Evolutionary conservation across 805 yeast genomes (phyloP), one percentile per base, ranked within the genome.

Genomic region (Myxozyma melibiosi): DNA sequence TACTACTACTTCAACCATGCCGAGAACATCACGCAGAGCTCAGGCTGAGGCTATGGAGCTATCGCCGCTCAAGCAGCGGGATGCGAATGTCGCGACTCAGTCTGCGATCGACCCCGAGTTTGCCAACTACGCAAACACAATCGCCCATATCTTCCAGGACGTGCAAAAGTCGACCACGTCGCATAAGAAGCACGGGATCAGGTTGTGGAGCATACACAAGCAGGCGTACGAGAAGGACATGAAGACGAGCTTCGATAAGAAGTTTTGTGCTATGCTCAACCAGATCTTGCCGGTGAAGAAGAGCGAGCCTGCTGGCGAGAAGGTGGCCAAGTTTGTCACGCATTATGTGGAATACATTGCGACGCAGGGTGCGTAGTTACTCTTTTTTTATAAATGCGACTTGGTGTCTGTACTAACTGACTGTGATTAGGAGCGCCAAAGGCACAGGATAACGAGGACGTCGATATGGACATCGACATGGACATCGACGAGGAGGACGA

Each of bases 111-210:
- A 13, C 8, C 34, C 43, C 37, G 48, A 38, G 28, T 51, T 42
- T 31, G 48, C 42, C 18, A 13, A 9, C 14, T 34, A 42, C 24
- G 50, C 33, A 14, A 42, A 11, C 2, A 43, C 45, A 22, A 65
- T 53, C 28, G 83, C 87, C 0, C 83, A 80, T 55, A 83, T 84
- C 2, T 90, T 90, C 67, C 92, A 87, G 67, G 92, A 85, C 55
- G 88, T 94, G 0, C 97, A 90, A 67, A 62, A 73, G 22, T 78
- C 88, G 1, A 77, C 84, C 31, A 85, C 91, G 0, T 85, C 91
- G 1, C 97, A 90, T 70, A 76, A 88, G 45, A 86, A 87, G 67
- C 84, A 88, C 56, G 81, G 85, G 5, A 80, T 83, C 8, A 78
- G 86, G 4, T 68, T 90, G 67, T 80, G 79, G 66, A 78, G 80